Base-by-base conservation (phyloP, 768 basidiomycete species). In the Panellus pusillus region DNA sequence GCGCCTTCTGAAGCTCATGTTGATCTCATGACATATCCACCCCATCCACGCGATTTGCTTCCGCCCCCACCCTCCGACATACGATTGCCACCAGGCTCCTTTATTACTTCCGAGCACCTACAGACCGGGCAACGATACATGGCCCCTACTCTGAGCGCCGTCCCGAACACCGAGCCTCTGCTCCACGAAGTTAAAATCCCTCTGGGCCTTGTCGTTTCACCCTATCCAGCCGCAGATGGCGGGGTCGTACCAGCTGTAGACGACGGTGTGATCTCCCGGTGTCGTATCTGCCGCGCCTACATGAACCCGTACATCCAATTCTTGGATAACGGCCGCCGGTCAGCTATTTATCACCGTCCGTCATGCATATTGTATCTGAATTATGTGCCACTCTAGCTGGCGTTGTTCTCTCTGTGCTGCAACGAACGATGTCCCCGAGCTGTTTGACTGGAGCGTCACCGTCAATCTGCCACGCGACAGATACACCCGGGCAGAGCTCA, bases 301-400 rank as follows among this genome's bases (percentile, higher is more conserved):
- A 84, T 86, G 72, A 83, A 84, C 66, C 84, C 83, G 0, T 86
- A 80, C 65, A 82, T 84, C 14, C 79, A 78, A 37, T 84, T 86
- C 65, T 79, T 86, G 61, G 84, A 86, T 57, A 80, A 81, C 44
- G 83, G 83, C 18, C 81, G 79, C 65, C 73, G 83, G 70, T 76
- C 48, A 59, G 70, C 24, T 24, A 24, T 24, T 24, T 24, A 70
- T 11, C 36, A 19, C 9, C n/a, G 11, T n/a, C 31, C 28, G 13
- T n/a, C 31, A 11, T 6, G 36, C n/a, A 3, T 40, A 14, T 8
- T 4, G 8, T 47, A 31, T 8, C 24, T 32, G 0, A 50, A 1
- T 31, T 20, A 28, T 32, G 11, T 12, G 14, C 12, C 13, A 31
- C 18, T 9, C 44, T 20, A 75, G 77, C 47, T 87, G 85, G 85